A percentile compares a stretch with the other conserved stretches of the same genome.
Evolutionary conservation across 2,329 filamentous ascomycete species (phyloP).

Genomic region (Diaporthe sp.): DNA sequence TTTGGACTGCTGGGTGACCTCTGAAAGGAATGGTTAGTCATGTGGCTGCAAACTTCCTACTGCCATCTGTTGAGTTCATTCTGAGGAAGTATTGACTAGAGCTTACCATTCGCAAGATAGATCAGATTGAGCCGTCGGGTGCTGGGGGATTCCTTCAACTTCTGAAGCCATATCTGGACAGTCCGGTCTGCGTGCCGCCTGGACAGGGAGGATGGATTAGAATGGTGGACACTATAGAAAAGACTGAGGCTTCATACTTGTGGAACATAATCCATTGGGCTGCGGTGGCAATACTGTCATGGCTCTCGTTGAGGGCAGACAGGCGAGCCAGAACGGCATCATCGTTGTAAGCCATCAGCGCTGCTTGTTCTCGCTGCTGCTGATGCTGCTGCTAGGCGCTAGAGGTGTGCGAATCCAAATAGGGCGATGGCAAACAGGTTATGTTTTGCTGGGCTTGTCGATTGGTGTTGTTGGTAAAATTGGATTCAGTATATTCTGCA

Average conservation of each 20-base stretch:
- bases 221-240: conserved; percentile 23
- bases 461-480: not conserved
- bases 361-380: not conserved
- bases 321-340: conserved; percentile 96
- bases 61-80: not conserved
- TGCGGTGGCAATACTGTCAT: conserved; percentile 95
- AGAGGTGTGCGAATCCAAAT: not conserved
- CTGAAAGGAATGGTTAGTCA: conserved; percentile 58
- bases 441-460: conserved; percentile 17
- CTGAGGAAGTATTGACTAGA: not conserved
- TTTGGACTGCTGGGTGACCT: conserved; percentile 96
- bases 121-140: conserved; percentile 90
- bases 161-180: conserved; percentile 90
- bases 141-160: conserved; percentile 87
- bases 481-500: not conserved
- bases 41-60: not conserved
- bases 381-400: conserved; percentile 15
- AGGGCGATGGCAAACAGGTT: conserved; percentile 1
- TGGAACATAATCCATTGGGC: conserved; percentile 99
- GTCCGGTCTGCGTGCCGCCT: conserved; percentile 95
- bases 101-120: conserved; percentile 92
- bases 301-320: conserved; percentile 94
- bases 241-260: conserved; percentile 70
- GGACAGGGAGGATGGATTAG: conserved; percentile 3
- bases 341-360: conserved; percentile 90